A percentile compares a stretch with the other conserved stretches of the same genome.
phyloP scores from a whole-genome alignment of 1,284 basidiomycete genomes.

The Cutaneotrichosporon spelunceum region DNA sequence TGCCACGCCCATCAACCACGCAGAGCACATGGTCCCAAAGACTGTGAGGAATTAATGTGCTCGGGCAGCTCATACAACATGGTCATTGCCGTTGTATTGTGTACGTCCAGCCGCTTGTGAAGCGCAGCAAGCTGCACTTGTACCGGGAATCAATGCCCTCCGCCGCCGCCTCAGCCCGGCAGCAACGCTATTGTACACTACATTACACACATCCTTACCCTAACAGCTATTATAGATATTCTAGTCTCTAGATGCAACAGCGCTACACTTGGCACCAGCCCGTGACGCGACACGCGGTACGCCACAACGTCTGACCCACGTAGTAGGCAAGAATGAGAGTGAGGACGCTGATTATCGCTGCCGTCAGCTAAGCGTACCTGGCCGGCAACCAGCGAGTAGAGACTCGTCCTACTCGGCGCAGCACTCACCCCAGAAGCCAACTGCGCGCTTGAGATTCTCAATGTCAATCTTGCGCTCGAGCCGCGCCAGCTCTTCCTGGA shows the following conservation, averaged over 20 bases:
- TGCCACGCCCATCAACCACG: no score
- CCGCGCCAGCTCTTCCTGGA: constrained; percentile 29
- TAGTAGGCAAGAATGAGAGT: neutral
- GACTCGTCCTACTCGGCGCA: no score
- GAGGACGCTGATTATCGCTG: neutral
- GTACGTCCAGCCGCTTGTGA: no score
- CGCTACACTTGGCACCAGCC: neutral
- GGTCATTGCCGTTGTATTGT: no score
- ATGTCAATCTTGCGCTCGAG: constrained; percentile 21
- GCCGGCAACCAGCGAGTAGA: neutral
- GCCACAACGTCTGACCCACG: neutral
- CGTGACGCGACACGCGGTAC: neutral
- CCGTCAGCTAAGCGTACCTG: neutral
- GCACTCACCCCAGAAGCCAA: constrained; percentile 12
- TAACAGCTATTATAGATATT: neutral
- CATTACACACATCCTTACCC: neutral
- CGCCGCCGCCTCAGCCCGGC: constrained; percentile 17
- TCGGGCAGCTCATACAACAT: no score
- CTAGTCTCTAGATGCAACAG: neutral
- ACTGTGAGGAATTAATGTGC: no score
- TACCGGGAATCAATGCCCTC: no score
- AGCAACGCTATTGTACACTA: constrained; percentile 22
- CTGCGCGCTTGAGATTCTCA: constrained; percentile 14
- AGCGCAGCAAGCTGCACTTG: no score
- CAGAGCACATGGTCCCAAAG: no score